Percentiles rank a stretch among this genome's conserved stretches.
phyloP scores from a whole-genome alignment of 139 green algal species.

The Pleodorina starrii region DNA sequence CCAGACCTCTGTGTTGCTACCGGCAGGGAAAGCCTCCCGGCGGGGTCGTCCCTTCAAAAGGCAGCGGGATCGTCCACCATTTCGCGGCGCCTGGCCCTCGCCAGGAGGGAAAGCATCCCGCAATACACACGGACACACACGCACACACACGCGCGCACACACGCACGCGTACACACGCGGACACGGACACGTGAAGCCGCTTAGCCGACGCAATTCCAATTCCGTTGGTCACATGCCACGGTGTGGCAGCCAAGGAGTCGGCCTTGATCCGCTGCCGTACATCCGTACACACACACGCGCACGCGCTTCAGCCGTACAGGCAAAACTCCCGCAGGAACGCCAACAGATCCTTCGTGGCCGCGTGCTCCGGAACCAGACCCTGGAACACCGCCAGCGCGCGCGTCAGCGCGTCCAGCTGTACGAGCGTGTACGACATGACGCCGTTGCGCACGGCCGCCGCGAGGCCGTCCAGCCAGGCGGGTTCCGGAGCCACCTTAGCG shows the following conservation, averaged over 20 bases:
- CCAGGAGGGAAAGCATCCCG: too few species aligned
- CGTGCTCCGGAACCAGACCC: constrained; percentile 29
- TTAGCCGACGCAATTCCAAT: background rate
- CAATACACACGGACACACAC: too few species aligned
- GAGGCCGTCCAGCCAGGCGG: constrained; percentile 20
- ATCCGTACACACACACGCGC: background rate
- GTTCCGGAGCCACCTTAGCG: background rate
- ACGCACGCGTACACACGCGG: background rate
- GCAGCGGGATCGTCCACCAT: too few species aligned
- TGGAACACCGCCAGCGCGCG: constrained; percentile 29
- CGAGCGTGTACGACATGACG: constrained; percentile 42
- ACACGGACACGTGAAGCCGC: background rate
- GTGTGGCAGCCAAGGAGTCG: background rate
- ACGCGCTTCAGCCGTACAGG: constrained; percentile 30
- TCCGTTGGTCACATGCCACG: background rate
- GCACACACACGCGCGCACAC: too few species aligned
- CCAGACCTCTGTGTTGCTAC: too few species aligned
- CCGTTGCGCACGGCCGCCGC: background rate
- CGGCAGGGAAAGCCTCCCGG: too few species aligned
- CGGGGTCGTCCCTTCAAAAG: too few species aligned
- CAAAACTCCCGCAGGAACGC: constrained; percentile 44
- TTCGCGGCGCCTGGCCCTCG: too few species aligned
- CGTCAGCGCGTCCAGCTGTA: constrained; percentile 40
- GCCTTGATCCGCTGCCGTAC: background rate
- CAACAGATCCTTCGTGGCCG: constrained; percentile 8